Evolutionary conservation across 1,284 basidiomycete genomes (phyloP), one percentile per base, ranked within the genome.

Genomic region (Ganoderma meredithae): DNA sequence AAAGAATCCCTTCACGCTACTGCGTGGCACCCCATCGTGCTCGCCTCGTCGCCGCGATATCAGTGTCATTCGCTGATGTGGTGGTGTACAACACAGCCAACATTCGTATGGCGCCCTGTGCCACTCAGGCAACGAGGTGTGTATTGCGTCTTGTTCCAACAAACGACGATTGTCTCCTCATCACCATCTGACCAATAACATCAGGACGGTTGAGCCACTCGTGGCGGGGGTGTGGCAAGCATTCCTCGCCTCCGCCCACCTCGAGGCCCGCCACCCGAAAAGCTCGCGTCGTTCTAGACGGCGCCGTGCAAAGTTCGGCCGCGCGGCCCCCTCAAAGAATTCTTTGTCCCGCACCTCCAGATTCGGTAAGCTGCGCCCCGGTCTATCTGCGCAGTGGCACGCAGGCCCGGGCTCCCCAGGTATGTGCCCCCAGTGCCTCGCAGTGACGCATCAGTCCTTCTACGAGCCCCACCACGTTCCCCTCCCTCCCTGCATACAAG

Each of bases 61-160:
- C 55, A 58, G 17, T 39, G 19, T 19, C 33, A 58, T 33, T 31
- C 27, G 17, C 36, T 8, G 36, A 36, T 36, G 36, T 9, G 9
- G 36, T 36, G 36, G 36, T 2, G 36, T 9, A 36, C 36, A 3
- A 33, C 22, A 12, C 41, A 33, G 56, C 55, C 27, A 15, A 22
- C 31, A 9, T 22, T 22, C 8, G 13, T 19, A 9, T 22, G 22
- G 33, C 33, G 22, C 55, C 31, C 33, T 55, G 55, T 58, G 55
- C 55, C 55, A 58, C 55, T 6, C 33, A 19, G 33, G 33, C 55
- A 58, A 58, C 33, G 55, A 58, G 55, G 55, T 58, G 44, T 1
- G 44, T 22, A 47, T 9, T 47, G n/a, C 19, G 33, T 22, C 12
- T 36, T 58, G 33, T 39, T 58, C 55, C 33, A 55, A 55, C 55